Percentiles rank a stretch among this genome's conserved stretches.
Conservation (phyloP, 2,329 filamentous ascomycete species). For the Aspergillus sp. region DNA sequence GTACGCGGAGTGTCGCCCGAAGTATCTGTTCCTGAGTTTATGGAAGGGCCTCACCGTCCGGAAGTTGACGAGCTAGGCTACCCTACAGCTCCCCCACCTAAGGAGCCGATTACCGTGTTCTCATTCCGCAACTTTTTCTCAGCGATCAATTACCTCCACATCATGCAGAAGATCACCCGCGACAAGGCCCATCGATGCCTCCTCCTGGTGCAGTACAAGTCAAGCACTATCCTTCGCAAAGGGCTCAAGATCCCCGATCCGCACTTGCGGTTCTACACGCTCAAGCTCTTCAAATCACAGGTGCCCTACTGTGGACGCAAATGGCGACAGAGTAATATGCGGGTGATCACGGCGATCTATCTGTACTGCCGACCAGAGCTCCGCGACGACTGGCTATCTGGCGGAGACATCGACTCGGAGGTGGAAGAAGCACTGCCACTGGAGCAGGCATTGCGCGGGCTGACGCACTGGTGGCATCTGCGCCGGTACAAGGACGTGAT, state of each 20-base stretch:
- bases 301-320: conserved; percentile 97
- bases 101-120: conserved; percentile 77
- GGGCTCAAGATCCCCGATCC: conserved; percentile 87
- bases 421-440: conserved; percentile 90
- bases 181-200: conserved; percentile 93
- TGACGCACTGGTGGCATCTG: conserved; percentile 95
- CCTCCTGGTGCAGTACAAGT: conserved; percentile 93
- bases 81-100: conserved; percentile 68
- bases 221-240: conserved; percentile 86
- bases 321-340: conserved; percentile 98
- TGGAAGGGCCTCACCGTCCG: conserved; percentile 42
- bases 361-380: conserved; percentile 90
- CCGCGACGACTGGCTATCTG: conserved; percentile 89
- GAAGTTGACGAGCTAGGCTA: conserved; percentile 87
- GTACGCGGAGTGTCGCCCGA: conserved; percentile 31
- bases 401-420: conserved; percentile 87
- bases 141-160: conserved; percentile 89
- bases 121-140: conserved; percentile 95
- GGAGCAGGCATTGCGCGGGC: conserved; percentile 82
- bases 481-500: conserved; percentile 79
- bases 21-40: conserved; percentile 25
- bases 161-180: conserved; percentile 97
- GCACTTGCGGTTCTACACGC: conserved; percentile 84
- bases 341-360: conserved; percentile 96
- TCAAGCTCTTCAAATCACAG: conserved; percentile 98